These are phyloP conservation scores for Scedosporium minutisporum DNA, from an alignment of 2,329 filamentous ascomycete species.

Conservation along the genomic window DNA sequence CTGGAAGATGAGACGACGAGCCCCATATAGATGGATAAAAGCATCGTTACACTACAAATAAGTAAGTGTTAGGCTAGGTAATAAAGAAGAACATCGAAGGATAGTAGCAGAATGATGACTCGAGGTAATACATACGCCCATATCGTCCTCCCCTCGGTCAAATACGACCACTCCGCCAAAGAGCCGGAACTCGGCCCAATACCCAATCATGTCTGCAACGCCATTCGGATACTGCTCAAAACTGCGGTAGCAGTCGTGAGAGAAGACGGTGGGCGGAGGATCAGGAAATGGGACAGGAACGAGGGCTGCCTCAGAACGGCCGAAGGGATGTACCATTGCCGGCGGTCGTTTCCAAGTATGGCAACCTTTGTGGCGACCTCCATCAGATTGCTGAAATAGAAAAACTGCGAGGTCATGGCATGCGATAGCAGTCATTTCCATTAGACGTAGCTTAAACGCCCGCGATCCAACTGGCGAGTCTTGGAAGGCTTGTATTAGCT, in stretches of 20 bases:
- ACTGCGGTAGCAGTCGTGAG: slow-evolving; percentile 8
- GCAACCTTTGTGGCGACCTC: not conserved
- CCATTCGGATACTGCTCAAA: slow-evolving; percentile 18
- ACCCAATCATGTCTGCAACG: slow-evolving; percentile 15
- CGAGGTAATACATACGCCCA: slow-evolving; percentile 9
- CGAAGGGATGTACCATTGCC: not conserved
- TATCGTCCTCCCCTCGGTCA: slow-evolving; percentile 15
- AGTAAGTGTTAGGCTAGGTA: no score
- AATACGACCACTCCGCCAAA: slow-evolving; percentile 21
- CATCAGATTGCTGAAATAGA: not conserved
- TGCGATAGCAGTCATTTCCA: not conserved
- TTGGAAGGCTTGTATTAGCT: not conserved
- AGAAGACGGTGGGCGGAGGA: not conserved
- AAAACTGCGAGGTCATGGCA: not conserved
- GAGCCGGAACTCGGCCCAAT: slow-evolving; percentile 20
- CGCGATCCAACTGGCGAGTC: not conserved
- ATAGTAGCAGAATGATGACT: no score
- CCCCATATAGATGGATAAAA: not conserved
- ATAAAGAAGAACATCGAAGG: no score
- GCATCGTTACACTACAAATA: not conserved
- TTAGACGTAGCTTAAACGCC: not conserved
- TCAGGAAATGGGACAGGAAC: not conserved
- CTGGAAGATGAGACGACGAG: not conserved
- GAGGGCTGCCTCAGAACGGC: no score
- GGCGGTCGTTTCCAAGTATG: not conserved